Evolutionary conservation across 2,329 filamentous ascomycete genomes (phyloP), one percentile per base, ranked within the genome.

Genomic region (Sordariomycetes sp.): DNA sequence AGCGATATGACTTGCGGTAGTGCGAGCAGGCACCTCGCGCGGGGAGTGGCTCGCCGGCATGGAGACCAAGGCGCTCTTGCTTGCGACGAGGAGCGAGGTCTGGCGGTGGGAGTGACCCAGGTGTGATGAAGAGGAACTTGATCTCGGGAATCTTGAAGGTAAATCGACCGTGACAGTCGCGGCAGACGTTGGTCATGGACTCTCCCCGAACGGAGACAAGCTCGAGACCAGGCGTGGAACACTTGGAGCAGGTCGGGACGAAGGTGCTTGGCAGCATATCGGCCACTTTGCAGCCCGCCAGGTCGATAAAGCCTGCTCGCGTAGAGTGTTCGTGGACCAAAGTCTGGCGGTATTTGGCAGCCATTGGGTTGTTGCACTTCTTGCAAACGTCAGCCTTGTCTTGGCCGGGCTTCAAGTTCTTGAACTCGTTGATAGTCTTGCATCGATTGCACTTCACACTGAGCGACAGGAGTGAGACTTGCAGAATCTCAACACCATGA

Each of bases 251-350:
- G 1, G 82, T 88, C 12, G 86, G 86, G 20, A 83, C 61, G 59
- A 93, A 90, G 26, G 76, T 79, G 55, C 82, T 87, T 35, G 82
- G 80, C 9, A 92, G 71, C 66, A 92, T 73, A 50, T 92, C 86
- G 30, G 76, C 68, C 8, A 85, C 70, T 6, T 75, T 79, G 57
- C 83, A 88, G 12, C 82, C 83, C 18, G 80, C 72, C 8, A 86
- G 58, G 52, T 92, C 84, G 38, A 93, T 57, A 52, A 88, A 88
- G 5, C 86, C 86, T 10, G 83, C 84, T 38, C 83, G 68, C n/a
- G 72, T 68, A 4, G 82, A 85, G 58, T 79, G 72, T 34, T 72
- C 65, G 56, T 92, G 86, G 41, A 92, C 73, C 37, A 86, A 58
- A 49, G 86, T 79, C 45, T 70, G 70, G 23, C 80, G 70, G 53